Conservation (phyloP, 768 basidiomycete genomes). For the Serendipita vermifera region DNA sequence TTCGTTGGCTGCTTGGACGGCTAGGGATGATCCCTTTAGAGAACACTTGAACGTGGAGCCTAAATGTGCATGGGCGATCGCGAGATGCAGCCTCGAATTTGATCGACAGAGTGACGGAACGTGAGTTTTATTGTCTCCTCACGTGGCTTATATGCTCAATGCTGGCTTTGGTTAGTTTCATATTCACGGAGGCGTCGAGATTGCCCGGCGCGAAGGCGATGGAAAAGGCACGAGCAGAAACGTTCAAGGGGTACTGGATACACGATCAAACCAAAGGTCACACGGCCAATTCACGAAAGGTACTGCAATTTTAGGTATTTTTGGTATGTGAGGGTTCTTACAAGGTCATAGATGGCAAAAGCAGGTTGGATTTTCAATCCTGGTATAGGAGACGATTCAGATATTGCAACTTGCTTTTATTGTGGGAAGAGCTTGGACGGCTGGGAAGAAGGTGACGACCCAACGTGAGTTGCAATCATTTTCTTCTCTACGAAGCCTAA, state of each 20-base stretch:
- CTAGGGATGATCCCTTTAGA: constrained; percentile 69
- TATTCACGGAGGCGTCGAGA: constrained; percentile 44
- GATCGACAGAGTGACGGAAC: constrained; percentile 16
- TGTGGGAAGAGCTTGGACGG: constrained; percentile 68
- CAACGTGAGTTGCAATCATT: constrained; percentile 44
- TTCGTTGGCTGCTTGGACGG: constrained; percentile 73
- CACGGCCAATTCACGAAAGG: constrained; percentile 60
- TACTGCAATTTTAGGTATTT: constrained; percentile 18
- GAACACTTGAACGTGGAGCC: constrained; percentile 66
- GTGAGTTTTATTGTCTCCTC: background rate
- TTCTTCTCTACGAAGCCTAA: too few species aligned
- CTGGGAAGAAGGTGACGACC: constrained; percentile 82
- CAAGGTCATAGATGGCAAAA: constrained; percentile 53
- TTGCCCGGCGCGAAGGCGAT: constrained; percentile 54
- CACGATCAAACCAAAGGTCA: constrained; percentile 52
- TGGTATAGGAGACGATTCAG: constrained; percentile 44
- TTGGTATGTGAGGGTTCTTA: background rate
- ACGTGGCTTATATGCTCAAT: too few species aligned
- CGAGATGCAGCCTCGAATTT: constrained; percentile 53
- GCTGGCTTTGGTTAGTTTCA: constrained; percentile 33
- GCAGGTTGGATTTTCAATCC: constrained; percentile 82
- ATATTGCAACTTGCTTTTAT: constrained; percentile 75
- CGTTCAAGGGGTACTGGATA: constrained; percentile 52
- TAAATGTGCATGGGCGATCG: constrained; percentile 70
- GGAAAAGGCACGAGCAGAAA: constrained; percentile 59